A percentile compares a stretch with the other conserved stretches of the same genome.
These are phyloP conservation scores for Hyparrhenia diplandra DNA, from an alignment of 176 grass and related monocot species.

Conservation along the genomic window DNA sequence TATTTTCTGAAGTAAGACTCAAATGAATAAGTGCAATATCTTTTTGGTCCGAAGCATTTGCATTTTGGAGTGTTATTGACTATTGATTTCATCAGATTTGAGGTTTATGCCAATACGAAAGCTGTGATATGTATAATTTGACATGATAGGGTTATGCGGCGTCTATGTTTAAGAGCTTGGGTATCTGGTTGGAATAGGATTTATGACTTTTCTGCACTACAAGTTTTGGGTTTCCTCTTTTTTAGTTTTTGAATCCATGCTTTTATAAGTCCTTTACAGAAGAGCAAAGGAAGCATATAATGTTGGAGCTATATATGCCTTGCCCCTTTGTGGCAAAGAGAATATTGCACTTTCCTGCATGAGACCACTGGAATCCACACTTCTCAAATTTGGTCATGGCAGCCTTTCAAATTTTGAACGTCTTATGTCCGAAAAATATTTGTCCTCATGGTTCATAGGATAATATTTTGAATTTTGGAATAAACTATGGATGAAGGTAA, in stretches of 20 bases:
- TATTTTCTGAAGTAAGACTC: not conserved
- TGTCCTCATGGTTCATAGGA: not conserved
- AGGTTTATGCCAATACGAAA: not conserved
- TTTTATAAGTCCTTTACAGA: conserved; percentile 7
- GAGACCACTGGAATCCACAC: not conserved
- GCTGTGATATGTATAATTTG: too few relatives aligned
- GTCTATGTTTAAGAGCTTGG: not conserved
- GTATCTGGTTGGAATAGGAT: not conserved
- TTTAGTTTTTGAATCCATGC: not conserved
- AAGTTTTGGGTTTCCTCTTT: not conserved
- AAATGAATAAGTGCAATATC: not conserved
- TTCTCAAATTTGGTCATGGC: conserved; percentile 1
- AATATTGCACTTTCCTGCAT: not conserved
- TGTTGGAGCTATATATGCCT: not conserved
- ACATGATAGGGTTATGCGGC: too few relatives aligned
- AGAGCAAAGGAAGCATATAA: not conserved
- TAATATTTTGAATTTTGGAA: not conserved
- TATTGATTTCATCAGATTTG: not conserved
- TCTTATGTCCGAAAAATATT: not conserved
- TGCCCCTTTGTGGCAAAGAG: conserved; percentile 9
- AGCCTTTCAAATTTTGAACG: not conserved
- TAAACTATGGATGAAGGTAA: conserved; percentile 5
- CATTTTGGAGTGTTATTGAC: not conserved
- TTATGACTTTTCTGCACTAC: not conserved
- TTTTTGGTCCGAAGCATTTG: conserved; percentile 1